Evolutionary conservation across 768 basidiomycete species (phyloP), one percentile per base, ranked within the genome.

Genomic region (Suillus ampliporus): DNA sequence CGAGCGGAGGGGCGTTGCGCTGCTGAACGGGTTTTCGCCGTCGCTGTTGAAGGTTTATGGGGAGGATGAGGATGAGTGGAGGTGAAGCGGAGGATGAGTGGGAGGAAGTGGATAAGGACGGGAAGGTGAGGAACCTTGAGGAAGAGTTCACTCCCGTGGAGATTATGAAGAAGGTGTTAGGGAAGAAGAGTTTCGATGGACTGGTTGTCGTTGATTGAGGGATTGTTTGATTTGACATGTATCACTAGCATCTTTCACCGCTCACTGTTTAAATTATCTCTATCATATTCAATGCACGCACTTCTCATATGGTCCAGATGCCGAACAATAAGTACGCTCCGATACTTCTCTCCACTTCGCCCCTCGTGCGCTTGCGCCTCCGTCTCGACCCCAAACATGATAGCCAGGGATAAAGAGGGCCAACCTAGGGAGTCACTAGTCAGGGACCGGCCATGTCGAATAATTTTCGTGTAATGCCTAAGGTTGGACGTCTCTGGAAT

Each of bases 31-130:
- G 56, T 91, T 87, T 69, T 89, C 87, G 59, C 81, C 86, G 23
- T 80, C 85, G 60, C 79, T 90, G 82, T 73, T 92, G 78, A 91
- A 91, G 78, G 79, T 91, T 92, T 67, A 84, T 91, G 83, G 86
- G 82, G 76, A 72, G 11, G 79, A 71, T n/a, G 78, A 74, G 17
- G 80, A n/a, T n/a, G n/a, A n/a, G n/a, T n/a, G n/a, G n/a, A n/a
- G n/a, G n/a, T n/a, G n/a, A 75, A 31, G 31, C 3, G 31, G 31
- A 31, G 31, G 31, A 31, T 31, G 31, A 31, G 31, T 31, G 31
- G 31, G 31, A 31, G 31, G 31, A 3, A 31, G 31, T 31, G 31
- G 6, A 31, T 13, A 19, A 19, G 28, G 28, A 51, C 10, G 50
- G 28, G 19, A 72, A 73, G 46, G 68, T 68, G 35, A 77, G 73